A percentile compares a stretch with the other conserved stretches of the same genome.
Conservation (phyloP, 2,329 filamentous ascomycete species). For the Lanzia echinophila region DNA sequence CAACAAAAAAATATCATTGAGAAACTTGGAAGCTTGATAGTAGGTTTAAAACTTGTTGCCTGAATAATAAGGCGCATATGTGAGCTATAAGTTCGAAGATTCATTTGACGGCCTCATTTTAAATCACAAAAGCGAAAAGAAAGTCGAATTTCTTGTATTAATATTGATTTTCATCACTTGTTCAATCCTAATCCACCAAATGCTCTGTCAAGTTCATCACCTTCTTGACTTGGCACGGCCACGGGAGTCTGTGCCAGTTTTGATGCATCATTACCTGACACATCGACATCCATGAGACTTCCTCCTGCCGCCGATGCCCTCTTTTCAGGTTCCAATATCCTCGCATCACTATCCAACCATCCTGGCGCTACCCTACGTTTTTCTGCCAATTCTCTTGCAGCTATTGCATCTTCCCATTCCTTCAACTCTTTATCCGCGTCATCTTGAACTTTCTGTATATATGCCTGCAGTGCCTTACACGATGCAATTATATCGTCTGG, state of each 20-base stretch:
- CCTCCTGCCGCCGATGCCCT: conserved; percentile 18
- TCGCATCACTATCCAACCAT: conserved; percentile 69
- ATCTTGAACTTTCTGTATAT: conserved; percentile 62
- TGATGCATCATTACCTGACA: conserved; percentile 28
- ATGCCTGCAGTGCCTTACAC: conserved; percentile 69
- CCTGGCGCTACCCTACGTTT: conserved; percentile 74
- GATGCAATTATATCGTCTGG: conserved; percentile 80
- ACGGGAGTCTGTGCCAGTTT: conserved; percentile 29
- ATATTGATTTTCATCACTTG: conserved; percentile 12
- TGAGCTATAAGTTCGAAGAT: not conserved
- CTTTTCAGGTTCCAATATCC: conserved; percentile 62
- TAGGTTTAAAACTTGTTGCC: not conserved
- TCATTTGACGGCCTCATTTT: conserved; percentile 1
- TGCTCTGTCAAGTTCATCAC: conserved; percentile 46
- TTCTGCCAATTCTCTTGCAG: conserved; percentile 64
- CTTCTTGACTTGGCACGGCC: conserved; percentile 38
- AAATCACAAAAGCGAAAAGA: not conserved
- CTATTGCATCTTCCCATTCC: conserved; percentile 62
- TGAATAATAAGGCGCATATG: conserved; percentile 5
- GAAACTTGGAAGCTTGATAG: not conserved
- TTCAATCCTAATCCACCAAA: conserved; percentile 42
- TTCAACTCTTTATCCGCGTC: conserved; percentile 62
- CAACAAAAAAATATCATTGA: not conserved
- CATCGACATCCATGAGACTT: conserved; percentile 30
- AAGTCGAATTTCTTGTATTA: not conserved